These are phyloP conservation scores for Phytophthora palmivora DNA, from an alignment of 352 stramenopile genomes.

Conservation along the genomic window DNA sequence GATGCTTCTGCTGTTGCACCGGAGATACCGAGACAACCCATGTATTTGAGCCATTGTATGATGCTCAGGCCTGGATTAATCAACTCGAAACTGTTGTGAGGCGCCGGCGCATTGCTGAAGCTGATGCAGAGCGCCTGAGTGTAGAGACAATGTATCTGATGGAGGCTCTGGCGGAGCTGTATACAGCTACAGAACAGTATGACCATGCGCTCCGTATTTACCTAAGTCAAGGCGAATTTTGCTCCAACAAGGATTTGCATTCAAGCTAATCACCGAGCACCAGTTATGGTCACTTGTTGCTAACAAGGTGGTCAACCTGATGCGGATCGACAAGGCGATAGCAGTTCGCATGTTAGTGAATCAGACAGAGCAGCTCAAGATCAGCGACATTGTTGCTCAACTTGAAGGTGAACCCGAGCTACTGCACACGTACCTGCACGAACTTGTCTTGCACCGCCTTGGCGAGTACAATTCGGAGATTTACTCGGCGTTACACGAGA, in stretches of 20 bases:
- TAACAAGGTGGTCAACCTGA: constrained; percentile 80
- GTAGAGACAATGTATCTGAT: constrained; percentile 86
- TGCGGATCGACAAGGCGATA: constrained; percentile 76
- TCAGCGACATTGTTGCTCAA: constrained; percentile 79
- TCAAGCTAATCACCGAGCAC: constrained; percentile 86
- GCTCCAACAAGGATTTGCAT: constrained; percentile 87
- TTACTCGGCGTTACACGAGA: constrained; percentile 76
- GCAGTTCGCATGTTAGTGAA: constrained; percentile 83
- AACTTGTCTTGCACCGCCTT: constrained; percentile 72
- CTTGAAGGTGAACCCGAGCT: constrained; percentile 66
- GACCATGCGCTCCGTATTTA: constrained; percentile 88
- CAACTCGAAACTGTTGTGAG: constrained; percentile 80
- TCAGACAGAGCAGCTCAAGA: constrained; percentile 83
- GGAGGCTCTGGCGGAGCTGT: constrained; percentile 83
- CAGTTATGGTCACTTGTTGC: constrained; percentile 81
- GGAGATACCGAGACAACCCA: constrained; percentile 73
- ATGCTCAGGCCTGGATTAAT: constrained; percentile 84
- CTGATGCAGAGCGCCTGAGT: constrained; percentile 60
- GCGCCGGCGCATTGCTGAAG: constrained; percentile 72
- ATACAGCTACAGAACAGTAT: constrained; percentile 84
- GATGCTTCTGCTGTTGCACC: constrained; percentile 44
- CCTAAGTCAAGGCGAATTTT: constrained; percentile 83
- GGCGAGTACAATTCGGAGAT: constrained; percentile 84
- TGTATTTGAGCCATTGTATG: constrained; percentile 81
- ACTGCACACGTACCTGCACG: constrained; percentile 80